Evolutionary conservation across 2,329 filamentous ascomycete genomes (phyloP).

Genomic region (Scedosporium aurantiacum): DNA sequence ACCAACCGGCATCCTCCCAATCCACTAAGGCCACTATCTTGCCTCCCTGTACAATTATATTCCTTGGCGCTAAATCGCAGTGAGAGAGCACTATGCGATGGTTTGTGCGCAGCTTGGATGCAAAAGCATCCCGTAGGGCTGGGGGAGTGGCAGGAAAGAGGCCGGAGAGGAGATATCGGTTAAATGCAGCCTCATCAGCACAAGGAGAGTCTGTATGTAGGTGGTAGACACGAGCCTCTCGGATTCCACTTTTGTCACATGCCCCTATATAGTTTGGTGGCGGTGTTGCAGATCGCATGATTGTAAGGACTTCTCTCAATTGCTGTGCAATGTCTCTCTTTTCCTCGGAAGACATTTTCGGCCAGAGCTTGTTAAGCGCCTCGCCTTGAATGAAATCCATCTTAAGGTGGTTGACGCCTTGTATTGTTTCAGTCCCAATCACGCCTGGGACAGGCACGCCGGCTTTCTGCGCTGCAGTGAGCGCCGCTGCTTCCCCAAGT

Average conservation of each 20-base stretch:
- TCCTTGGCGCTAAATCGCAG: conserved; percentile 34
- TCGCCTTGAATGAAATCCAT: conserved; percentile 18
- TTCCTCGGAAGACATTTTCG: conserved; percentile 12
- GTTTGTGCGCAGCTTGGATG: conserved; percentile 12
- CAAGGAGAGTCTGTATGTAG: conserved; percentile 14
- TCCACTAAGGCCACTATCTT: conserved; percentile 31
- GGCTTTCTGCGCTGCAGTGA: no score
- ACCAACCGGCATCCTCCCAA: conserved; percentile 37
- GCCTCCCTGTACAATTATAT: conserved; percentile 29
- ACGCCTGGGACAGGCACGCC: no score
- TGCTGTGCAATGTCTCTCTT: conserved; percentile 15
- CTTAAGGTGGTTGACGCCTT: conserved; percentile 13
- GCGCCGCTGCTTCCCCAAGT: no score
- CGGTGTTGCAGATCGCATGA: conserved; percentile 16
- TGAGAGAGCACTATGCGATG: conserved; percentile 35
- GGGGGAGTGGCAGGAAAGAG: conserved; percentile 12
- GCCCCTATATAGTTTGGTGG: conserved; percentile 13
- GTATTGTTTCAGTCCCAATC: conserved; percentile 8
- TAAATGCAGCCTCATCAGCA: conserved; percentile 15
- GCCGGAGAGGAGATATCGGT: conserved; percentile 13
- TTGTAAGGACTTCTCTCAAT: conserved; percentile 15
- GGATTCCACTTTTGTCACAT: conserved; percentile 16
- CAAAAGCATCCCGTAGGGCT: conserved; percentile 14
- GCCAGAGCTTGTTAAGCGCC: conserved; percentile 17
- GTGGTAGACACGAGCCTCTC: conserved; percentile 14